Evolutionary conservation across 768 basidiomycete species (phyloP).

Genomic region (Suillus americanus): DNA sequence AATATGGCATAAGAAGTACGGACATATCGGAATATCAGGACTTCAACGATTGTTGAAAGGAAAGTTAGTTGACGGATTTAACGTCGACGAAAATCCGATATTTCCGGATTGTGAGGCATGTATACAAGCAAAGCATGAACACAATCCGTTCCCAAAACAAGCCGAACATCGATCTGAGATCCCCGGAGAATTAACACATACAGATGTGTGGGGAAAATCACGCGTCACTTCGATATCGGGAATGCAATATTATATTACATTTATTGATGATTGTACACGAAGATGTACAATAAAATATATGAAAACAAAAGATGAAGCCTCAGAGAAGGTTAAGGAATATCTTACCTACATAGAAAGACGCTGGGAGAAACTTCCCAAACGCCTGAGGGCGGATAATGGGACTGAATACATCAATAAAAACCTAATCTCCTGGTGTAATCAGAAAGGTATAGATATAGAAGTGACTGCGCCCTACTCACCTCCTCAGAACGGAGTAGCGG

Average conservation of each 20-base stretch:
- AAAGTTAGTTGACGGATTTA: background rate
- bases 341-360: too few species aligned
- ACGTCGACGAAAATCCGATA: background rate
- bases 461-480: too few species aligned
- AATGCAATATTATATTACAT: conserved; percentile 23
- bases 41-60: background rate
- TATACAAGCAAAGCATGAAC: conserved; percentile 1
- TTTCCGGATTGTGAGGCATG: background rate
- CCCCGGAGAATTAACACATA: conserved; percentile 4
- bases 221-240: conserved; percentile 16
- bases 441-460: too few species aligned
- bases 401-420: too few species aligned
- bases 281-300: conserved; percentile 19
- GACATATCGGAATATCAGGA: background rate
- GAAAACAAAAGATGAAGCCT: conserved; percentile 22
- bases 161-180: too few species aligned
- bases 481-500: too few species aligned
- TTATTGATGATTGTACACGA: conserved; percentile 19
- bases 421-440: too few species aligned
- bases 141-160: background rate
- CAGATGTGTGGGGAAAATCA: conserved; percentile 28
- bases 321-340: too few species aligned
- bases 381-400: too few species aligned
- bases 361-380: too few species aligned
- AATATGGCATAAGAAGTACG: background rate